Percentiles rank a stretch among this genome's conserved stretches.
phyloP scores from a whole-genome alignment of 768 basidiomycete species.

The Lentinula detonsa region DNA sequence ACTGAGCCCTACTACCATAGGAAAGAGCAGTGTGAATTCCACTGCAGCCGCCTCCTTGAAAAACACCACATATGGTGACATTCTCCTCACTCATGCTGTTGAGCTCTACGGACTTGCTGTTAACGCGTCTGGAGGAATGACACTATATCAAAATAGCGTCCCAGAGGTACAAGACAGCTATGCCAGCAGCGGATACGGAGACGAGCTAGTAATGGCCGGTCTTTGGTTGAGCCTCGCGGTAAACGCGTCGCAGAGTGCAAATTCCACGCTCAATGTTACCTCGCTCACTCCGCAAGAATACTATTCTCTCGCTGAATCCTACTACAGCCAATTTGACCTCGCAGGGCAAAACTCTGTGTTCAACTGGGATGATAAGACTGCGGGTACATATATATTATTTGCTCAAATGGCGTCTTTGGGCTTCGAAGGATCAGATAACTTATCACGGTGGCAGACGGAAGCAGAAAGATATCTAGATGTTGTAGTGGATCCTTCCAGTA shows the following conservation, averaged over 20 bases:
- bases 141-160: slow-evolving; percentile 64
- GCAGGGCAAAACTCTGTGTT: slow-evolving; percentile 51
- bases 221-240: slow-evolving; percentile 71
- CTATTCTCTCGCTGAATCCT: slow-evolving; percentile 57
- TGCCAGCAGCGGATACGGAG: slow-evolving; percentile 62
- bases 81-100: slow-evolving; percentile 68
- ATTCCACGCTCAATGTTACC: slow-evolving; percentile 24
- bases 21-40: slow-evolving; percentile 22
- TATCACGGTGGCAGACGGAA: slow-evolving; percentile 59
- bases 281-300: slow-evolving; percentile 19
- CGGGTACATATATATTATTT: slow-evolving; percentile 70
- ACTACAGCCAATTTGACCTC: slow-evolving; percentile 55
- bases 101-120: slow-evolving; percentile 74
- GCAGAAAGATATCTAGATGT: slow-evolving; percentile 75
- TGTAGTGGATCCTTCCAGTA: slow-evolving; percentile 43
- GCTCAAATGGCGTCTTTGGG: slow-evolving; percentile 64
- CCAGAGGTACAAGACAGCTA: slow-evolving; percentile 62
- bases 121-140: slow-evolving; percentile 53
- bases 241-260: slow-evolving; percentile 22
- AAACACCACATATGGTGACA: slow-evolving; percentile 67
- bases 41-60: slow-evolving; percentile 60
- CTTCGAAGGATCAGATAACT: slow-evolving; percentile 46
- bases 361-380: slow-evolving; percentile 87
- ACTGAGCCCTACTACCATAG: slow-evolving; percentile 33
- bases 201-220: slow-evolving; percentile 72